A percentile compares a stretch with the other conserved stretches of the same genome.
phyloP scores from a whole-genome alignment of 2,329 filamentous ascomycete genomes.

The Fusarium sp. region DNA sequence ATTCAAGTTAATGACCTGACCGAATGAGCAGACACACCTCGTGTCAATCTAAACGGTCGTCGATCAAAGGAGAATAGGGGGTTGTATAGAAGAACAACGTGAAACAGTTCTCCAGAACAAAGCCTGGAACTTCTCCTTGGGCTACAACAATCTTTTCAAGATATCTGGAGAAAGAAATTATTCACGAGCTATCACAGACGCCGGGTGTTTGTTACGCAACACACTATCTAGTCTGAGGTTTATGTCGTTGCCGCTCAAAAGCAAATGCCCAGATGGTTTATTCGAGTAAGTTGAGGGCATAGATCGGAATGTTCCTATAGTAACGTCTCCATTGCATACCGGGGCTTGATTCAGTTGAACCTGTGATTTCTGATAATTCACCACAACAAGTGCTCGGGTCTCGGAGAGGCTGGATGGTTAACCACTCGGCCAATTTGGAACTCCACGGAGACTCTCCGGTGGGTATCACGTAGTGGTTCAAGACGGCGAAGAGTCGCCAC shows the following conservation, averaged over 20 bases:
- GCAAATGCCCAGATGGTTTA: neutral
- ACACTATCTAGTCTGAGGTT: neutral
- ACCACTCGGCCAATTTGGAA: neutral
- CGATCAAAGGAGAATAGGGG: neutral
- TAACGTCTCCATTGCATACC: neutral
- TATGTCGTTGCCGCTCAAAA: neutral
- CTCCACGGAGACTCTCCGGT: neutral
- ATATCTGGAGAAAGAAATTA: neutral
- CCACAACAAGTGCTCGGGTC: neutral
- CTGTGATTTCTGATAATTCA: constrained; percentile 11
- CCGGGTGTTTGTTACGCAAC: neutral
- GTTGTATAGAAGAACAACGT: neutral
- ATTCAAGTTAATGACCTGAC: neutral
- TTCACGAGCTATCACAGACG: neutral
- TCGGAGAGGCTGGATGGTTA: neutral
- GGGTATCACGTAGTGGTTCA: neutral
- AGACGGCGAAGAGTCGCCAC: neutral
- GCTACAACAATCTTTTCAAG: neutral
- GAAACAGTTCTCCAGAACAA: neutral
- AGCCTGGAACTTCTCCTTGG: neutral
- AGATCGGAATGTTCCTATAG: neutral
- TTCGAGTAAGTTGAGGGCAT: neutral
- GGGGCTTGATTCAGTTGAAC: neutral
- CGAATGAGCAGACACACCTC: neutral
- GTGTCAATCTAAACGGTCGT: neutral